These are phyloP conservation scores for Botryobasidium botryosum DNA, from an alignment of 768 basidiomycete species.

Conservation along the genomic window DNA sequence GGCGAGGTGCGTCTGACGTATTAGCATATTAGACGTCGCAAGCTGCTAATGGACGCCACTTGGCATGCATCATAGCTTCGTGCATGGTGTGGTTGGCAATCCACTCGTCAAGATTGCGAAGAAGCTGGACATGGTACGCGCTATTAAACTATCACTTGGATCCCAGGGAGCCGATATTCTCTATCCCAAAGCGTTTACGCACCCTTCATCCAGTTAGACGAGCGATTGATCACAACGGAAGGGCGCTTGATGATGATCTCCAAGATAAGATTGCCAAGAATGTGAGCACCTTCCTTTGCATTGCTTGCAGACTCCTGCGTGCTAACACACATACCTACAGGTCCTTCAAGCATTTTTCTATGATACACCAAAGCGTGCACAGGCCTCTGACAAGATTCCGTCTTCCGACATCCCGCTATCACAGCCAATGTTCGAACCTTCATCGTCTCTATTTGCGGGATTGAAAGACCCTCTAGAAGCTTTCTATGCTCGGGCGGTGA, in stretches of 20 bases:
- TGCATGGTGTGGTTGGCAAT: constrained; percentile 10
- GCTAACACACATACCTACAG: too few species aligned
- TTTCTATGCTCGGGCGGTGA: constrained; percentile 2
- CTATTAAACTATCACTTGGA: too few species aligned
- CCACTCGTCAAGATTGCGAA: constrained; percentile 5
- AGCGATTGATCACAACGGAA: too few species aligned
- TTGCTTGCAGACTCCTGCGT: too few species aligned
- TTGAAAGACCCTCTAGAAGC: not conserved
- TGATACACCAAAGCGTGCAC: too few species aligned
- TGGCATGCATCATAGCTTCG: not conserved
- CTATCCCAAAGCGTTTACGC: too few species aligned
- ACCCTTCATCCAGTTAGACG: too few species aligned
- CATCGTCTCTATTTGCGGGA: constrained; percentile 7
- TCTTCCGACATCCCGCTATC: not conserved
- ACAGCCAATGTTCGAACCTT: constrained; percentile 1
- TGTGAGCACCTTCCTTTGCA: too few species aligned
- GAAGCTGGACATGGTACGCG: constrained; percentile 6
- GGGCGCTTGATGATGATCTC: too few species aligned
- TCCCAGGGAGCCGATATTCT: not conserved
- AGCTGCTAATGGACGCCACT: not conserved
- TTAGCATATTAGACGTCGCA: too few species aligned
- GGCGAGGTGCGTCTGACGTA: constrained; percentile 7
- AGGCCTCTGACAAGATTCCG: not conserved
- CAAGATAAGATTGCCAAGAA: too few species aligned
- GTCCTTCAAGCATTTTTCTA: too few species aligned